Evolutionary conservation across 176 grass and related monocot species (phyloP).

Genomic region (Musa beccarii): DNA sequence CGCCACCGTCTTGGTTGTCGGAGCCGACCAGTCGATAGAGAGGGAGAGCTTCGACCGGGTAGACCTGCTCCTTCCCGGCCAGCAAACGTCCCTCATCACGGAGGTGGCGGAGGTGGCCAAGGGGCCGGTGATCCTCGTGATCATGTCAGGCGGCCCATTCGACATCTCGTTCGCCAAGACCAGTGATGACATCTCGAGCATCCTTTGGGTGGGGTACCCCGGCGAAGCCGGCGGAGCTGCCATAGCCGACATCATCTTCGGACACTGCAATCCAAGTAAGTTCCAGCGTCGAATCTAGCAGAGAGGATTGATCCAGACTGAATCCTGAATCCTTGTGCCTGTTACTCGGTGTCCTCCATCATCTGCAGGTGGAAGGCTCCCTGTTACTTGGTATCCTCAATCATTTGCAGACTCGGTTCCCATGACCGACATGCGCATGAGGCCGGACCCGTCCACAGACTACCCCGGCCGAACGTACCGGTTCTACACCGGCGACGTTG

Average conservation of each 20-base stretch:
- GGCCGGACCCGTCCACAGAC: slow-evolving; percentile 34
- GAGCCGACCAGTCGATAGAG: slow-evolving; percentile 49
- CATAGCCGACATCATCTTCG: slow-evolving; percentile 58
- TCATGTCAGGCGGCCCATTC: slow-evolving; percentile 66
- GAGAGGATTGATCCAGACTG: too few relatives aligned
- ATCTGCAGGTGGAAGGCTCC: slow-evolving; percentile 46
- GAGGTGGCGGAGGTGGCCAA: slow-evolving; percentile 39
- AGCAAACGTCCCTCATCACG: slow-evolving; percentile 53
- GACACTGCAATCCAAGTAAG: slow-evolving; percentile 57
- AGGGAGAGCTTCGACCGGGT: slow-evolving; percentile 54
- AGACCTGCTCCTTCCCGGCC: slow-evolving; percentile 44
- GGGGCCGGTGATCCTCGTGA: slow-evolving; percentile 50
- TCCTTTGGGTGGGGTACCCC: slow-evolving; percentile 75
- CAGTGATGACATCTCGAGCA: slow-evolving; percentile 39
- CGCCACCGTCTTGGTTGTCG: slow-evolving; percentile 51
- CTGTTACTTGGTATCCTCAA: slow-evolving; percentile 75
- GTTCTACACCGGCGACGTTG: slow-evolving; percentile 50
- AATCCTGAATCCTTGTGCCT: too few relatives aligned
- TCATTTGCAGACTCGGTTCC: slow-evolving; percentile 37
- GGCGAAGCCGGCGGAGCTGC: slow-evolving; percentile 58
- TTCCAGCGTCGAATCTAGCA: background rate
- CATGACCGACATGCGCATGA: slow-evolving; percentile 84
- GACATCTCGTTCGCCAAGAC: slow-evolving; percentile 56
- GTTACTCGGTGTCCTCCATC: too few relatives aligned
- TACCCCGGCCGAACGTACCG: slow-evolving; percentile 79